phyloP scores from a whole-genome alignment of 2,329 filamentous ascomycete species.

The Monosporascus sp. region DNA sequence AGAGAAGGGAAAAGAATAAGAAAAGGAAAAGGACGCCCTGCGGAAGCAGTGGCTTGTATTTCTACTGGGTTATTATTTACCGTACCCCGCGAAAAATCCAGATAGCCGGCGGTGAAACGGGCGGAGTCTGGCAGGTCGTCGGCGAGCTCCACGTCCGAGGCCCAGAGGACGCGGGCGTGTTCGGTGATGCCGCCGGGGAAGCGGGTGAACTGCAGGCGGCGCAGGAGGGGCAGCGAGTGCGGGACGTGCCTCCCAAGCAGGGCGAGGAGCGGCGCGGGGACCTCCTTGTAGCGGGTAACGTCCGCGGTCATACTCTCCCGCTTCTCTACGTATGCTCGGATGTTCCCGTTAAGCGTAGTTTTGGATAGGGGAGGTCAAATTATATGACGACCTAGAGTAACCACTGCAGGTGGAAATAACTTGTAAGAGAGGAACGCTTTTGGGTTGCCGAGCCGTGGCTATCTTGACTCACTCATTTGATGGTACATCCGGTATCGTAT shows the following conservation, averaged over 20 bases:
- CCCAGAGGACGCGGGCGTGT: constrained; percentile 38
- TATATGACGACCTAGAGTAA: background rate
- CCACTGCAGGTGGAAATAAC: no score
- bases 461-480: no score
- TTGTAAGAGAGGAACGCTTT: background rate
- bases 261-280: constrained; percentile 34
- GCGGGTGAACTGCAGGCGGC: constrained; percentile 56
- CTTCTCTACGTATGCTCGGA: background rate
- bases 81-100: constrained; percentile 49
- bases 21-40: no score
- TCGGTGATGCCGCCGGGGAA: constrained; percentile 35
- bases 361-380: background rate
- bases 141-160: constrained; percentile 13
- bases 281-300: constrained; percentile 22
- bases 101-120: constrained; percentile 52
- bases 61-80: background rate
- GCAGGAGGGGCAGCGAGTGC: constrained; percentile 53
- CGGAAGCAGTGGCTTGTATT: no score
- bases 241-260: constrained; percentile 50
- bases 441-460: background rate
- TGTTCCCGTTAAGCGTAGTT: background rate
- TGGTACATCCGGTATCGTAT: background rate
- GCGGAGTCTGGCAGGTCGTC: background rate
- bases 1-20: no score
- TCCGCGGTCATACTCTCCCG: constrained; percentile 2